Base-by-base conservation (phyloP, 148 eudicot genomes). In the Rhododendron kiyosumense region DNA sequence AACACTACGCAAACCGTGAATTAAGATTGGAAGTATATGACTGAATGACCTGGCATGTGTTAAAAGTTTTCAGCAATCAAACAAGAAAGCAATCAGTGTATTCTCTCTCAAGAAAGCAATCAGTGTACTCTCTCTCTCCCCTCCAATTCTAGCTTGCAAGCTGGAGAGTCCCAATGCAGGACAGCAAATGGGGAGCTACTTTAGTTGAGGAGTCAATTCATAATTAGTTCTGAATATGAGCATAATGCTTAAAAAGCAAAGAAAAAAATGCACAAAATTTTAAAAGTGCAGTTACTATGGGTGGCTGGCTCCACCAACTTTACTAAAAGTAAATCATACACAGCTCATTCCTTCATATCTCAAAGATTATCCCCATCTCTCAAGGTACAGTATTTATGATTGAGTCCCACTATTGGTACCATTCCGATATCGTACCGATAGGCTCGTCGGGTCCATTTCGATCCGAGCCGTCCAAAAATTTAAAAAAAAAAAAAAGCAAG, bases 251-350 rank as follows among this genome's bases (percentile, higher is more conserved):
- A 28, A 80, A 79, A 34, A 10, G 63, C 11, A 34, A 81, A 34
- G 65, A 15, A 79, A n/a, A 48, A 11, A 17, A 0, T 54, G 32
- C 28, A 24, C 9, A 17, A 20, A 2, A 8, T 7, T 63, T 38
- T 32, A 6, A 38, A 38, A 52, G 69, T 22, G 15, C 45, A 81
- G 83, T 54, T 52, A 81, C 15, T 85, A 48, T 20, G 84, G 84
- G 67, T 69, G 38, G 36, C 38, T 71, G 38, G 36, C 38, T 71
- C 81, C 84, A 86, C 84, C 83, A 38, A 81, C 84, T 52, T 81
- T 81, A 38, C 43, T 6, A 73, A 81, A 85, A 85, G 84, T 78
- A 79, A 79, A 0, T 17, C n/a, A 18, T 15, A 9, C 52, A 79
- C n/a, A 30, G 51, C 8, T 41, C 28, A 78, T 36, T 78, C 34